Conservation (phyloP, 2,329 filamentous ascomycete genomes). For the Celoporthe dispersa region DNA sequence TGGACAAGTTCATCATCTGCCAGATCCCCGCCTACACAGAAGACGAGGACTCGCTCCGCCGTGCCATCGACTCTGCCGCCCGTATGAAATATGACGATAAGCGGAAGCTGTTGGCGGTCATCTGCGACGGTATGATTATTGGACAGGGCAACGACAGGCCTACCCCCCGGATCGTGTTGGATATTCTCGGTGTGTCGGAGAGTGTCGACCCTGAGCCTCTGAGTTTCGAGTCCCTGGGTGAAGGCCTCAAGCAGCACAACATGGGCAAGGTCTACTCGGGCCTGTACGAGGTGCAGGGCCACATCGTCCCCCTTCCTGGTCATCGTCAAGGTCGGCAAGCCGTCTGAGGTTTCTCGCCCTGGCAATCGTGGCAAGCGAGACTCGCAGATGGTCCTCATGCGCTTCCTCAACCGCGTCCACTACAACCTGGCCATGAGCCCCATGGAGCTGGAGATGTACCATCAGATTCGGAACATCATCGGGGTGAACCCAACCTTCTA, state of each 20-base stretch:
- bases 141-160: slow-evolving; percentile 96
- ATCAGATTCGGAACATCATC: slow-evolving; percentile 98
- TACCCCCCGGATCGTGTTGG: slow-evolving; percentile 92
- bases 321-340: slow-evolving; percentile 96
- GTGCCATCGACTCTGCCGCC: slow-evolving; percentile 94
- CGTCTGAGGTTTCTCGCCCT: slow-evolving; percentile 90
- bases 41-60: slow-evolving; percentile 94
- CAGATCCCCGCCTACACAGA: slow-evolving; percentile 98
- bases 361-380: slow-evolving; percentile 99
- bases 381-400: slow-evolving; percentile 97
- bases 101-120: slow-evolving; percentile 87
- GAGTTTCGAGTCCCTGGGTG: slow-evolving; percentile 94
- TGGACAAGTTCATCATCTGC: slow-evolving; percentile 98
- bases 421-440: slow-evolving; percentile 97
- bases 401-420: slow-evolving; percentile 98
- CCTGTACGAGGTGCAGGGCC: slow-evolving; percentile 94
- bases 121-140: slow-evolving; percentile 99
- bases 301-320: slow-evolving; percentile 98
- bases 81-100: slow-evolving; percentile 98
- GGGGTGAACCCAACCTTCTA: slow-evolving; percentile 98
- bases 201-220: slow-evolving; percentile 93
- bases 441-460: slow-evolving; percentile 96
- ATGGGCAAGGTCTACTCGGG: slow-evolving; percentile 99
- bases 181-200: slow-evolving; percentile 94
- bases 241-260: slow-evolving; percentile 97